These are phyloP conservation scores for Alternaria incomplexa DNA, from an alignment of 2,329 filamentous ascomycete genomes.

Conservation along the genomic window DNA sequence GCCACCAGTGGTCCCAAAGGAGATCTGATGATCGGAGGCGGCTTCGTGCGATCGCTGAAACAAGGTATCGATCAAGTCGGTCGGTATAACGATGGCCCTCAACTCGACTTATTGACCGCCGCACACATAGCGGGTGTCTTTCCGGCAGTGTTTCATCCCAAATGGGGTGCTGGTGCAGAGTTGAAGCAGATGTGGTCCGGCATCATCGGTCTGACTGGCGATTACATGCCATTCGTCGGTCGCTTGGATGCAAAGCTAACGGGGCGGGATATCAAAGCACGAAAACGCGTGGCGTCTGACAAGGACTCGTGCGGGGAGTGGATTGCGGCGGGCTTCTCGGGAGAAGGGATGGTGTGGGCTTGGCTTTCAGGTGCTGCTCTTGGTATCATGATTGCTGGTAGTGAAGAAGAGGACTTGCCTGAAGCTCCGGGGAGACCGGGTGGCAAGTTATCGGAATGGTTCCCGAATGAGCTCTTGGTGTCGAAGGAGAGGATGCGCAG, in stretches of 20 bases:
- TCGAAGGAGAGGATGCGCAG: not conserved
- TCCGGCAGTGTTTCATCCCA: constrained; percentile 12
- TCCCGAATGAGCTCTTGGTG: constrained; percentile 1
- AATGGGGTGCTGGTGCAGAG: constrained; percentile 15
- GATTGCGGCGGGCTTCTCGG: constrained; percentile 21
- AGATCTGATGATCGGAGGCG: constrained; percentile 18
- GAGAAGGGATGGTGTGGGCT: constrained; percentile 24
- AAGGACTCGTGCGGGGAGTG: constrained; percentile 43
- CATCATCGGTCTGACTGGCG: constrained; percentile 56
- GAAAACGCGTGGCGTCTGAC: constrained; percentile 4
- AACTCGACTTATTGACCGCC: constrained; percentile 6
- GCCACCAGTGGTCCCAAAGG: constrained; percentile 3
- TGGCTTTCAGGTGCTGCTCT: constrained; percentile 22
- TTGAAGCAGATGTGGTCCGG: constrained; percentile 59
- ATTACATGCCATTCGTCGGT: constrained; percentile 60
- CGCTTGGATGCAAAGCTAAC: constrained; percentile 45
- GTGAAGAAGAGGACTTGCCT: constrained; percentile 3
- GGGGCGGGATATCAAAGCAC: not conserved
- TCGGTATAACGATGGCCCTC: constrained; percentile 13
- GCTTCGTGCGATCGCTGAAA: constrained; percentile 20
- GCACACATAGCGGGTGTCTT: constrained; percentile 15
- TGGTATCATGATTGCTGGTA: constrained; percentile 22
- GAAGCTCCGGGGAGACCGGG: constrained; percentile 1
- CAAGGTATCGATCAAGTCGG: constrained; percentile 18
- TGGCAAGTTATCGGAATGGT: constrained; percentile 7